Evolutionary conservation across 2,329 filamentous ascomycete genomes (phyloP), one percentile per base, ranked within the genome.

Genomic region (Hymenoscyphus occultus): DNA sequence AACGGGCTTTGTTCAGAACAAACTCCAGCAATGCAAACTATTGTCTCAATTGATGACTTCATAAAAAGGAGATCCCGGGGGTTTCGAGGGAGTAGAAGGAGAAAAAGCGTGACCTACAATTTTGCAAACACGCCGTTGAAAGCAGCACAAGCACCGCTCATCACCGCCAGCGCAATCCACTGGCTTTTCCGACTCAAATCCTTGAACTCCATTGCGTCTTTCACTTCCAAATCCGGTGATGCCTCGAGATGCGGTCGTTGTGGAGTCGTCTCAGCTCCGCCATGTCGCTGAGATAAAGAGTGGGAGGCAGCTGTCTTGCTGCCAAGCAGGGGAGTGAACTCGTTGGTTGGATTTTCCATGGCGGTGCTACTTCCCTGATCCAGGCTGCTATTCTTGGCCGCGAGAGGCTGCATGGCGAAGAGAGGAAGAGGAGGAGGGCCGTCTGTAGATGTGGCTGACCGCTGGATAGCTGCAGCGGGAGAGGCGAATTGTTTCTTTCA

Each of bases 91-190:
- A 35, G 28, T 4, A 35, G 35, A 35, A 35, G 19, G 7, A 19
- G 14, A 42, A 57, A 42, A 39, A 13, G 60, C 59, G 28, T 48
- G 60, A 81, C 86, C 73, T 79, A 91, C 89, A 95, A 80, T 78
- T 94, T 95, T 0, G 91, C 91, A 80, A 94, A 75, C 2, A 75
- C 74, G 65, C 91, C 91, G 72, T 95, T 95, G 71, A 91, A 88
- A 28, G 91, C 90, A 39, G 91, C 91, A 73, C 90, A 93, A 62
- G 85, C 87, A 67, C 91, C 91, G 73, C 89, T 92, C 59, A 88
- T 86, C 54, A 93, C 76, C 54, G 91, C 90, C 68, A 90, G 83
- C 60, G 88, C 78, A 67, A 94, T 83, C 87, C 87, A 90, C 69
- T 84, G 82, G 69, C 67, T 65, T 62, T 79, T 78, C 60, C 74